Percentiles rank a stretch among this genome's conserved stretches.
phyloP scores from a whole-genome alignment of 129 eudicot species.

The Artemisia annua region DNA sequence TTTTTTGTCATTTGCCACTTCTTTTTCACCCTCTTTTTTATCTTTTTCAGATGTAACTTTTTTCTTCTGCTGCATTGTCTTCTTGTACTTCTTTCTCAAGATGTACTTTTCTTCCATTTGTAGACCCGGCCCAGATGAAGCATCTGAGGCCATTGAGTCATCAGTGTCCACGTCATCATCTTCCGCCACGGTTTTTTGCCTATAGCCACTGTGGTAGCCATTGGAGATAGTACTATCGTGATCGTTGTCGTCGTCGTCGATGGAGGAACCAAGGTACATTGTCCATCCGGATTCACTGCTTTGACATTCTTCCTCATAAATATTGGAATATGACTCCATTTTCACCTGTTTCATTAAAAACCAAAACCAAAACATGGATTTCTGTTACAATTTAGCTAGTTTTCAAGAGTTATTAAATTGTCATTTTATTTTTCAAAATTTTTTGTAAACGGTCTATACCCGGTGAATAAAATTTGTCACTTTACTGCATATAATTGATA shows the following conservation, averaged over 20 bases:
- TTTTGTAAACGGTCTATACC: no score
- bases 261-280: conserved; percentile 45
- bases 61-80: conserved; percentile 30
- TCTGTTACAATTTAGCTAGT: no score
- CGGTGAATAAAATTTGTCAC: no score
- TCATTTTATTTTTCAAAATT: no score
- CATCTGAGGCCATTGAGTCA: conserved; percentile 85
- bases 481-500: no score
- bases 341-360: background rate
- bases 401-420: no score
- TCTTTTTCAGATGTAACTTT: conserved; percentile 17
- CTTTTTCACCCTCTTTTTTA: conserved; percentile 19
- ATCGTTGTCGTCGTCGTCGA: background rate
- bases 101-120: conserved; percentile 16
- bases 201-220: conserved; percentile 1
- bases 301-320: conserved; percentile 36
- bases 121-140: conserved; percentile 60
- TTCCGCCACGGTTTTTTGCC: conserved; percentile 2
- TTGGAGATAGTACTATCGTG: background rate
- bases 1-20: conserved; percentile 17
- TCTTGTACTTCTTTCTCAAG: conserved; percentile 29
- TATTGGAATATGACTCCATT: conserved; percentile 44
- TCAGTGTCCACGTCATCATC: conserved; percentile 38
- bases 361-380: background rate
- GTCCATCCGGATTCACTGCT: conserved; percentile 64